Evolutionary conservation across 2,329 filamentous ascomycete species (phyloP).

Genomic region (Tolypocladium capitatum): DNA sequence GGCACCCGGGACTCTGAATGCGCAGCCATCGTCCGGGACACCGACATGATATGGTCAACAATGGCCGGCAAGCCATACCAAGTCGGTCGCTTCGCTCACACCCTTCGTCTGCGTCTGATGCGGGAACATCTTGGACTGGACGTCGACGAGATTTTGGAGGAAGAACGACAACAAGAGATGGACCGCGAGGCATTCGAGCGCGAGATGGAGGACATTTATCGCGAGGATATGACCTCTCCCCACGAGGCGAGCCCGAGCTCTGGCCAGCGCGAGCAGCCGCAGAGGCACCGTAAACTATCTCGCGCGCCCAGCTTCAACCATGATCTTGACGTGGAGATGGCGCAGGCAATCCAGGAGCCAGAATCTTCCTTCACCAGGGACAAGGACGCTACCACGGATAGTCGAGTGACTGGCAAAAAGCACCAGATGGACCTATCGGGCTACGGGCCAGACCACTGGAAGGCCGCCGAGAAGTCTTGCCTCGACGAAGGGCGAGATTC

Average conservation of each 20-base stretch:
- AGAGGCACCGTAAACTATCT: slow-evolving; percentile 11
- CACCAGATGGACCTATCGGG: slow-evolving; percentile 69
- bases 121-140: slow-evolving; percentile 93
- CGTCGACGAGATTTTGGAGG: slow-evolving; percentile 78
- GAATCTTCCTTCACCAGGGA: neutral
- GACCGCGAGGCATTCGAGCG: slow-evolving; percentile 43
- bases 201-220: slow-evolving; percentile 51
- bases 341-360: slow-evolving; percentile 32
- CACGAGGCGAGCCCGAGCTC: neutral
- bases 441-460: slow-evolving; percentile 64
- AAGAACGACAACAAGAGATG: slow-evolving; percentile 56
- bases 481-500: slow-evolving; percentile 57
- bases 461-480: slow-evolving; percentile 46
- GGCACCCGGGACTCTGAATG: slow-evolving; percentile 86
- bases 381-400: slow-evolving; percentile 1
- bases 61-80: slow-evolving; percentile 86
- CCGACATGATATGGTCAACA: slow-evolving; percentile 78
- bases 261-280: slow-evolving; percentile 25
- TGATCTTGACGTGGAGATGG: slow-evolving; percentile 32
- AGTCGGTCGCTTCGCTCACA: slow-evolving; percentile 86
- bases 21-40: slow-evolving; percentile 81
- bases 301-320: slow-evolving; percentile 55
- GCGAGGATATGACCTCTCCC: slow-evolving; percentile 20
- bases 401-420: slow-evolving; percentile 29
- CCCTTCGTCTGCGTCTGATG: slow-evolving; percentile 86